Evolutionary conservation across 2,329 filamentous ascomycete species (phyloP), one percentile per base, ranked within the genome.

Genomic region (Ceratocystis lukuohia): DNA sequence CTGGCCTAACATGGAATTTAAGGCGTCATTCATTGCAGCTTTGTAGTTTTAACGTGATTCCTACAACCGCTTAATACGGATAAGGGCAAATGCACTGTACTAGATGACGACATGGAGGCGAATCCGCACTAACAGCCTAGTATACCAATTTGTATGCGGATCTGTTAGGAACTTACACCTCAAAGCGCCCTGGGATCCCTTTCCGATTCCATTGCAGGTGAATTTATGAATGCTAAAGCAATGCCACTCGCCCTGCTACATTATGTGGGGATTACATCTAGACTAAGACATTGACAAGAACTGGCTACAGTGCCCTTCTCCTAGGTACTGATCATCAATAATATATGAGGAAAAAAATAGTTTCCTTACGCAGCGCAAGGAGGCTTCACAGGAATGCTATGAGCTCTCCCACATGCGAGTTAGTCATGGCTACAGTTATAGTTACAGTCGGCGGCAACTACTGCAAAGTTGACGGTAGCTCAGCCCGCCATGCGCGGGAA

Each of bases 141-240:
- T 33, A 57, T 57, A 5, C 1, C 3, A 25, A 28, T 57, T 33
- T 57, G 10, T 25, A 30, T 57, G 28, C 20, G 17, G 12, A 28
- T n/a, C 22, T 57, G 53, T 57, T 57, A 57, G 53, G 8, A 28
- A 57, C 28, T 57, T 33, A 57, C 53, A 57, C 53, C 22, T n/a
- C n/a, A 41, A 41, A 15, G 10, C 12, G 10, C 37, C 0, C 37
- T 41, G 37, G 37, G 10, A 41, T 41, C 37, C 37, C 37, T 41
- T 15, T 41, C 37, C 37, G 37, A 50, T 10, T 48, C 46, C 17
- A 48, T n/a, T 8, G 48, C 48, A 50, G 48, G n/a, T 50, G n/a
- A 50, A 12, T 50, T 41, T 48, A 17, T n/a, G 46, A 48, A 48
- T 20, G 46, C 20, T 7, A 22, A 22, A 50, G 20, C n/a, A 22